Evolutionary conservation across 2,329 filamentous ascomycete species (phyloP), one percentile per base, ranked within the genome.

Genomic region (Aspergillus vadensis): DNA sequence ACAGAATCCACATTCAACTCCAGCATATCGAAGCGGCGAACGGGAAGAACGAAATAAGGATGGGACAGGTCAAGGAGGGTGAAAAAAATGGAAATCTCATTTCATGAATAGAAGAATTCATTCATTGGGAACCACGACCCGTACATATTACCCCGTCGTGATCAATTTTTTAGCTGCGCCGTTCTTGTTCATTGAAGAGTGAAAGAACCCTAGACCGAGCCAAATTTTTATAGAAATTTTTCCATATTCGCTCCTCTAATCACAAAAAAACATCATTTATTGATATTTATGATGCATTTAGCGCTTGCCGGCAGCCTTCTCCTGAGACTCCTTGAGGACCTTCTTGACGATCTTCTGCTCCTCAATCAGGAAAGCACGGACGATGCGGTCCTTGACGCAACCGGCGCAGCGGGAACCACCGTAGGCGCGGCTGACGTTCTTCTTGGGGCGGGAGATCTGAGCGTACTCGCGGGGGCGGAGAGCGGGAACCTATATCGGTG

Each of bases 271-370:
- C 71, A 72, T 67, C 70, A 70, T 69, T 63, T 36, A 36, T 36
- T 36, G 32, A 36, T 36, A 36, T 36, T 66, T 66, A 69, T 67
- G 69, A 71, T 69, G 66, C 64, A 69, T 71, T 78, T 79, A 79
- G 72, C 76, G 77, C 76, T 79, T 79, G 69, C 73, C 76, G 57
- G 72, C 68, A 66, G 75, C 74, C 76, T 79, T 90, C 86, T 91
- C 90, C 85, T 96, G 91, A 67, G 86, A 88, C 87, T 98, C 94
- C 91, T 97, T 97, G 81, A 98, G 88, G 76, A 99, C 95, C 91
- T 99, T 99, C 92, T 99, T 99, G 83, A 99, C 95, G 76, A 99
- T 98, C 91, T 99, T 99, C 88, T 99, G 95, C 89, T 99, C 95
- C 87, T 99, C 96, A 72, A 99, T 98, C 81, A 99, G 85, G 90